These are phyloP conservation scores for Aspergillus brasiliensis DNA, from an alignment of 2,329 filamentous ascomycete genomes.

Conservation along the genomic window DNA sequence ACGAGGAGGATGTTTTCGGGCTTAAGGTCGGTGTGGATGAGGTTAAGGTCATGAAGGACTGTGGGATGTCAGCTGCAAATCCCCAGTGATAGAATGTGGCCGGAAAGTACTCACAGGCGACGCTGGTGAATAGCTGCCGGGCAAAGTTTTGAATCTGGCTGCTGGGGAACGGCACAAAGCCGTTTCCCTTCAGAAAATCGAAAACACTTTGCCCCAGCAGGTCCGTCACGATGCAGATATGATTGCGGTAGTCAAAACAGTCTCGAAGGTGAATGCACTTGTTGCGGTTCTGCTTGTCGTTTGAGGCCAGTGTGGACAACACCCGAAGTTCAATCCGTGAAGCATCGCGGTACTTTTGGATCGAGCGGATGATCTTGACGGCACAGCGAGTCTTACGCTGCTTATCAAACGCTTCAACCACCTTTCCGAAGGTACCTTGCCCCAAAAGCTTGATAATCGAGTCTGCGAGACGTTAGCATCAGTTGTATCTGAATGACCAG, in stretches of 20 bases:
- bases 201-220: constrained; percentile 93
- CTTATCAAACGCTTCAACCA: constrained; percentile 87
- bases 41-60: constrained; percentile 95
- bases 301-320: constrained; percentile 84
- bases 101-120: constrained; percentile 76
- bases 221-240: constrained; percentile 85
- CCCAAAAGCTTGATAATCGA: constrained; percentile 86
- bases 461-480: constrained; percentile 57
- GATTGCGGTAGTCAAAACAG: constrained; percentile 95
- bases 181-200: constrained; percentile 94
- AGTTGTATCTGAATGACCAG: not conserved
- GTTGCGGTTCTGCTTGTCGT: constrained; percentile 89
- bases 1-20: constrained; percentile 69
- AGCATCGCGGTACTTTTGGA: constrained; percentile 97
- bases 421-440: constrained; percentile 97
- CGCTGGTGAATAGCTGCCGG: constrained; percentile 93
- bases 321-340: constrained; percentile 93
- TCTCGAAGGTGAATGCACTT: constrained; percentile 95
- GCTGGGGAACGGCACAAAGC: constrained; percentile 95
- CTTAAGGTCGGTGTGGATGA: constrained; percentile 85
- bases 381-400: constrained; percentile 79
- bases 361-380: constrained; percentile 96
- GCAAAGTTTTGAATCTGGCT: constrained; percentile 98
- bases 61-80: constrained; percentile 26
- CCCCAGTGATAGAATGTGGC: too few relatives aligned